A percentile compares a stretch with the other conserved stretches of the same genome.
Evolutionary conservation across 805 yeast genomes (phyloP).

Genomic region (Teunomyces lycoperdinae): DNA sequence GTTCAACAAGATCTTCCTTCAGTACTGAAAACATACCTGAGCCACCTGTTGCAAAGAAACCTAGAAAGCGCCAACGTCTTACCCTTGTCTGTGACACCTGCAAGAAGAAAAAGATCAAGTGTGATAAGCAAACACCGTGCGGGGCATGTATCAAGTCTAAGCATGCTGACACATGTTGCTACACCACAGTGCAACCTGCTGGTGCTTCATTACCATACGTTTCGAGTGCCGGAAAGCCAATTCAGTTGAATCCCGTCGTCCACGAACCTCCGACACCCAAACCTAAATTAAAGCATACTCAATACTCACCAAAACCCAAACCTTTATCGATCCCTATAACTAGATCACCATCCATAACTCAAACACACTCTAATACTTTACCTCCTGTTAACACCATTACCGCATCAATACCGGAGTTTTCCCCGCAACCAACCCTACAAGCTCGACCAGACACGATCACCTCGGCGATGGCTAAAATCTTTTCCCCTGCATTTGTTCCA

Average conservation of each 20-base stretch:
- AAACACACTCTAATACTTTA: neutral
- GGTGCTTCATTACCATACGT: conserved; percentile 5
- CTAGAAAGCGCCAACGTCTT: conserved; percentile 10
- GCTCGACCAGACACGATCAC: neutral
- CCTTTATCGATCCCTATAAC: neutral
- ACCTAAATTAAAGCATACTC: neutral
- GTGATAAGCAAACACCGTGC: conserved; percentile 23
- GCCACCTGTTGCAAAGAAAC: neutral
- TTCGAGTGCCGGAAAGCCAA: conserved; percentile 1
- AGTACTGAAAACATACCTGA: neutral
- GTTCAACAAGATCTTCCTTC: neutral
- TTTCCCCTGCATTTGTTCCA: neutral
- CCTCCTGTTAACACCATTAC: conserved; percentile 1
- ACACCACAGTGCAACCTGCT: conserved; percentile 1
- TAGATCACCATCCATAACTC: neutral
- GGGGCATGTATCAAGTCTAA: conserved; percentile 10
- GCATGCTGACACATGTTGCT: conserved; percentile 6
- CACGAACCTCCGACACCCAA: neutral
- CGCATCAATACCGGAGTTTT: neutral
- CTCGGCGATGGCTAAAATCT: conserved; percentile 1
- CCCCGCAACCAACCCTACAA: neutral
- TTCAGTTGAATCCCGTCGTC: neutral
- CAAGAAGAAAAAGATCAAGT: conserved; percentile 20
- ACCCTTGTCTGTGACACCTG: conserved; percentile 21
- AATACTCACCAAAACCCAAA: neutral